phyloP scores from a whole-genome alignment of 768 basidiomycete species.

The Tulasnella sp. region DNA sequence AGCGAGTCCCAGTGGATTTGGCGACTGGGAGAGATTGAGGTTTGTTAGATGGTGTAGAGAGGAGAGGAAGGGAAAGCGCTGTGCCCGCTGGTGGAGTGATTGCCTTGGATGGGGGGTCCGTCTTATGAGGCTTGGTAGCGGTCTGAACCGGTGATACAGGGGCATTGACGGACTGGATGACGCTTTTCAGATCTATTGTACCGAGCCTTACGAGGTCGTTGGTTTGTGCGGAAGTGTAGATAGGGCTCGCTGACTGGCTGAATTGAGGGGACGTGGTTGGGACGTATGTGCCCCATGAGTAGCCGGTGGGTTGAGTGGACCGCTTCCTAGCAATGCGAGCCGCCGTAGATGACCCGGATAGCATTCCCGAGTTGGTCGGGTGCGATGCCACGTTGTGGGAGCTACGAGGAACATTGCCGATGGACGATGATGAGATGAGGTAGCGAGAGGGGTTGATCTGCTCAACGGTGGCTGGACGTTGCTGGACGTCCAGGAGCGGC shows the following conservation, averaged over 20 bases:
- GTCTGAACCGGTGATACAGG: conserved; percentile 7
- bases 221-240: neutral
- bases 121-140: conserved; percentile 3
- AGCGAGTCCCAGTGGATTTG: neutral
- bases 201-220: conserved; percentile 13
- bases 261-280: neutral
- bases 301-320: conserved; percentile 2
- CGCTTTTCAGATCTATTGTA: conserved; percentile 19
- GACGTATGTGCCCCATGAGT: conserved; percentile 13
- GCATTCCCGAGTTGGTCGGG: neutral
- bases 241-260: neutral
- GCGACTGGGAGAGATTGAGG: neutral
- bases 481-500: conserved; percentile 9
- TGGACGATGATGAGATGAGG: conserved; percentile 17
- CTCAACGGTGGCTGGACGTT: conserved; percentile 20
- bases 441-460: conserved; percentile 15
- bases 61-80: neutral
- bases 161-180: neutral
- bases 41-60: neutral
- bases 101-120: conserved; percentile 8
- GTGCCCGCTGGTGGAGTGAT: conserved; percentile 20
- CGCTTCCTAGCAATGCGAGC: conserved; percentile 20
- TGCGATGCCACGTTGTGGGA: neutral
- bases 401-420: neutral
- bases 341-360: conserved; percentile 6